These are phyloP conservation scores for Wickerhamia fluorescens DNA, from an alignment of 805 yeast genomes.

Conservation along the genomic window DNA sequence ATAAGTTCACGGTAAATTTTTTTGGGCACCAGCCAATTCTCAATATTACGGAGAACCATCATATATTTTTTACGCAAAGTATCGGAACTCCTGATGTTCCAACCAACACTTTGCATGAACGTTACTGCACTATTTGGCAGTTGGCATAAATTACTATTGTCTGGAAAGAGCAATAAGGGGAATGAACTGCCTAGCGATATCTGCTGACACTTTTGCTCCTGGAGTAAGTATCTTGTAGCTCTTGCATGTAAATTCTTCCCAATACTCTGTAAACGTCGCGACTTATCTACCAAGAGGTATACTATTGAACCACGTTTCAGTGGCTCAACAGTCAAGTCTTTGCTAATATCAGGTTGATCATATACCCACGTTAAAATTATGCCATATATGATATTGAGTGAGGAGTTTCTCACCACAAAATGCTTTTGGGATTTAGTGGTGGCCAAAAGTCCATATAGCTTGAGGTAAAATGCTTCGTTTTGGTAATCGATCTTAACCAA, in stretches of 20 bases:
- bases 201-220: constrained; percentile 34
- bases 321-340: constrained; percentile 9
- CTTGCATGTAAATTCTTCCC: constrained; percentile 48
- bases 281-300: constrained; percentile 44
- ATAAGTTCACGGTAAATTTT: constrained; percentile 48
- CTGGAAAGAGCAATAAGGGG: constrained; percentile 37
- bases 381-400: constrained; percentile 49
- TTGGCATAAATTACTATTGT: constrained; percentile 12
- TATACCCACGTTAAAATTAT: constrained; percentile 48
- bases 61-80: constrained; percentile 20
- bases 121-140: constrained; percentile 13
- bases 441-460: constrained; percentile 24
- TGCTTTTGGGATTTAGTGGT: constrained; percentile 31
- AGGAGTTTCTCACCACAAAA: constrained; percentile 52
- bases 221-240: constrained; percentile 42
- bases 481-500: constrained; percentile 17
- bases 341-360: constrained; percentile 9
- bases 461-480: constrained; percentile 21
- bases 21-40: constrained; percentile 46
- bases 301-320: constrained; percentile 34
- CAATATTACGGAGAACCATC: constrained; percentile 36
- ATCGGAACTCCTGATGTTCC: constrained; percentile 22
- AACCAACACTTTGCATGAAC: constrained; percentile 35
- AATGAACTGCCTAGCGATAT: constrained; percentile 39
- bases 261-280: constrained; percentile 47